Percentiles rank a stretch among this genome's conserved stretches.
These are phyloP conservation scores for Yamadazyma tumulicola DNA, from an alignment of 805 yeast genomes.

Conservation along the genomic window DNA sequence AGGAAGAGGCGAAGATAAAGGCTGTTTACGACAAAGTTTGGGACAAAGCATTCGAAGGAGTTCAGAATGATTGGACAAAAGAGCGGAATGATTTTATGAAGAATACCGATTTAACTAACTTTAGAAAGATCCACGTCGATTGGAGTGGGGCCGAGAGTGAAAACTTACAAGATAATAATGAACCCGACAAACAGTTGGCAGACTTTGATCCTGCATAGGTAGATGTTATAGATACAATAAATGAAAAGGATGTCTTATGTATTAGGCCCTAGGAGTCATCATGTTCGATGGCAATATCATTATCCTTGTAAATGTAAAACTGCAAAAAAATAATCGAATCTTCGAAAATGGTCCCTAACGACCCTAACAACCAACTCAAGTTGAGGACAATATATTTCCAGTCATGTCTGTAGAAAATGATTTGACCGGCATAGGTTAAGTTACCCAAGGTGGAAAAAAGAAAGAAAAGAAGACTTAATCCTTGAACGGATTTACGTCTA, in stretches of 20 bases:
- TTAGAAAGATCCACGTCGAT: slow-evolving; percentile 53
- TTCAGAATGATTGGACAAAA: slow-evolving; percentile 64
- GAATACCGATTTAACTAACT: slow-evolving; percentile 62
- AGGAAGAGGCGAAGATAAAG: slow-evolving; percentile 59
- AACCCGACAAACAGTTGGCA: slow-evolving; percentile 33
- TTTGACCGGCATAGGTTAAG: slow-evolving; percentile 71
- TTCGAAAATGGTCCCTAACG: slow-evolving; percentile 72
- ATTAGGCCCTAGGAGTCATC: background rate
- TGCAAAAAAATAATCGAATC: slow-evolving; percentile 65
- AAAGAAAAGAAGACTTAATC: slow-evolving; percentile 80
- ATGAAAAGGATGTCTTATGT: background rate
- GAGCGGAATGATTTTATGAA: slow-evolving; percentile 72
- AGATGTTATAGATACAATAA: too few species aligned
- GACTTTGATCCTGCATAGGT: slow-evolving; percentile 34
- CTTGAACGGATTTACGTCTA: slow-evolving; percentile 73
- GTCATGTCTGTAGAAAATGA: slow-evolving; percentile 63
- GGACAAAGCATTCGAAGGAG: slow-evolving; percentile 76
- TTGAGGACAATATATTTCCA: slow-evolving; percentile 56
- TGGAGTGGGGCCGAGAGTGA: slow-evolving; percentile 63
- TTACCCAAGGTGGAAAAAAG: slow-evolving; percentile 73
- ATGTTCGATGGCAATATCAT: slow-evolving; percentile 8
- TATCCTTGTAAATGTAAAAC: slow-evolving; percentile 56
- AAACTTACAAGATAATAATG: slow-evolving; percentile 20
- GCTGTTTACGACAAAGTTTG: slow-evolving; percentile 69
- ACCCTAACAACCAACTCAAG: slow-evolving; percentile 75